These are phyloP conservation scores for Saksenaea vasiformis DNA, from an alignment of 371 early-diverging fungal genomes.

Conservation along the genomic window DNA sequence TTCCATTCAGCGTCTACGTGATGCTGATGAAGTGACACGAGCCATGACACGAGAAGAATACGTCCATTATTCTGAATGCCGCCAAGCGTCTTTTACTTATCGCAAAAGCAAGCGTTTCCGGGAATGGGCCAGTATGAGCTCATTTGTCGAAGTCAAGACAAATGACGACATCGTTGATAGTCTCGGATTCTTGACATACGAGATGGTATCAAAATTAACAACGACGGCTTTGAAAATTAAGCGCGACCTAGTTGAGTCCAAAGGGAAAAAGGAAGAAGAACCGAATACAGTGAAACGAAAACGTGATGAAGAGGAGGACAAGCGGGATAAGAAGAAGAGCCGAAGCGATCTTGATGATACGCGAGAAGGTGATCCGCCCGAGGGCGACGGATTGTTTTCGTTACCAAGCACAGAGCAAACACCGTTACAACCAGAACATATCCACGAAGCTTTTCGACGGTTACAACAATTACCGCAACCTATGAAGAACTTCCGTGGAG, in stretches of 20 bases:
- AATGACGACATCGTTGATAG: constrained; percentile 96
- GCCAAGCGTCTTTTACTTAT: constrained; percentile 97
- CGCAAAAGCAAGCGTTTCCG: constrained; percentile 93
- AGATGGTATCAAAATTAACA: constrained; percentile 93
- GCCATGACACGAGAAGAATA: constrained; percentile 98
- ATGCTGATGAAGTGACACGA: constrained; percentile 90
- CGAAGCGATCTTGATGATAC: constrained; percentile 5
- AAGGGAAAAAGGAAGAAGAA: constrained; percentile 30
- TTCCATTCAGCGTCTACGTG: constrained; percentile 73
- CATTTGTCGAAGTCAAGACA: constrained; percentile 85
- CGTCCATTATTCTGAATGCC: constrained; percentile 97
- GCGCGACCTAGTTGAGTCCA: constrained; percentile 35
- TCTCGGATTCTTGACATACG: constrained; percentile 95
- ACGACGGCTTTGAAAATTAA: constrained; percentile 86
- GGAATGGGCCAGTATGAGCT: constrained; percentile 93
- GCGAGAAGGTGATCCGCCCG: constrained; percentile 1
- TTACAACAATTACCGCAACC: constrained; percentile 75
- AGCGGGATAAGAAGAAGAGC: constrained; percentile 13
- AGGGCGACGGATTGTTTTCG: constrained; percentile 66
- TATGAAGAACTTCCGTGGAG: constrained; percentile 75
- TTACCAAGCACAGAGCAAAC: constrained; percentile 76
- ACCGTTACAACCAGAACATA: constrained; percentile 83
- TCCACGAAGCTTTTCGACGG: constrained; percentile 88
- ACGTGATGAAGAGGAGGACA: constrained; percentile 39
- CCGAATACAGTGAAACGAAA: constrained; percentile 29